Percentiles rank a stretch among this genome's conserved stretches.
phyloP scores from a whole-genome alignment of 2,329 filamentous ascomycete genomes.

The Sporothrix schenckii region DNA sequence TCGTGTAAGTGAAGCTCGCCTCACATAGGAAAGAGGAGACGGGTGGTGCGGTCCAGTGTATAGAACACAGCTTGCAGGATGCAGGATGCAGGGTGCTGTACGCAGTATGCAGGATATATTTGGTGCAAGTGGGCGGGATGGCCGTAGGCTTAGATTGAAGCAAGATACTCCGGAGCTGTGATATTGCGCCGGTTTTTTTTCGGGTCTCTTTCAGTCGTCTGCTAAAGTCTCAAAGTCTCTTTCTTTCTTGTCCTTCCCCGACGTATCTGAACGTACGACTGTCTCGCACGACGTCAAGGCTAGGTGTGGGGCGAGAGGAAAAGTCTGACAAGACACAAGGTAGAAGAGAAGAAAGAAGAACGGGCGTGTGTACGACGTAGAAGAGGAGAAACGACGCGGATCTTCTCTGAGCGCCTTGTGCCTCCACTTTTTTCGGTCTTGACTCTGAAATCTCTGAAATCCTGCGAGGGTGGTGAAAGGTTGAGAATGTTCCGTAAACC shows the following conservation, averaged over 20 bases:
- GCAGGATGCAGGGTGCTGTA: slow-evolving; percentile 2
- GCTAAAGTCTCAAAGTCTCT: neutral
- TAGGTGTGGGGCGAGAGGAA: neutral
- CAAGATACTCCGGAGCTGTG: slow-evolving; percentile 1
- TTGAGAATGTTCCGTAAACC: neutral
- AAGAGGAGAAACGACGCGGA: slow-evolving; percentile 20
- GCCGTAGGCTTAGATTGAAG: neutral
- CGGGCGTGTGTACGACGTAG: neutral
- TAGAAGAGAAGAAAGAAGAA: neutral
- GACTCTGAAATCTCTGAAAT: neutral
- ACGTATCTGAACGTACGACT: neutral
- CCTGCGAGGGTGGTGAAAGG: slow-evolving; percentile 23
- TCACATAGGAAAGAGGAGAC: slow-evolving; percentile 15
- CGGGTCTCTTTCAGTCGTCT: neutral
- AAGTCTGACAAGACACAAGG: slow-evolving; percentile 7
- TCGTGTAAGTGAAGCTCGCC: slow-evolving; percentile 2
- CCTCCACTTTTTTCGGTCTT: slow-evolving; percentile 9
- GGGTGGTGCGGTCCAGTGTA: neutral
- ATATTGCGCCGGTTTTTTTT: slow-evolving; percentile 2
- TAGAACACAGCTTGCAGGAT: neutral
- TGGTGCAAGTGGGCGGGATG: neutral
- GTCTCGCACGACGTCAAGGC: neutral
- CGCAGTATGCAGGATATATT: slow-evolving; percentile 22
- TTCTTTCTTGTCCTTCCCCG: neutral
- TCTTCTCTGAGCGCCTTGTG: slow-evolving; percentile 12